Evolutionary conservation across 2,329 filamentous ascomycete species (phyloP), one percentile per base, ranked within the genome.

Genomic region (Ascochyta rabiei): DNA sequence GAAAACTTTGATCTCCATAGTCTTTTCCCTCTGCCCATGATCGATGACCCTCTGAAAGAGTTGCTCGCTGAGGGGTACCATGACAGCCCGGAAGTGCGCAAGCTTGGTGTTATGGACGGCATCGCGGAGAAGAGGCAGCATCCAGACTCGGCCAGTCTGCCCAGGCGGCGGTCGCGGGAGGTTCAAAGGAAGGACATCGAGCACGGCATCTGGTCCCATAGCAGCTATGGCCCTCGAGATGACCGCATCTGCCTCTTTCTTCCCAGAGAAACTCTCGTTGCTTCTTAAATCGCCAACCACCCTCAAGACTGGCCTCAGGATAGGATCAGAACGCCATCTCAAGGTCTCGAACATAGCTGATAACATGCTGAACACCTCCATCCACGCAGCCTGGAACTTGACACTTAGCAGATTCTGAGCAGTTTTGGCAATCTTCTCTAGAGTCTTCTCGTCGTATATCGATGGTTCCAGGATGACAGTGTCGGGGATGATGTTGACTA

Each of bases 1-100:
- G 72, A 95, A 99, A 55, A 99, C 96, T 81, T 99, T 99, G 71
- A 95, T 85, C 74, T 98, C 92, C 84, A 96, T 93, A 0, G 91
- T 95, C 81, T 96, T 97, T 70, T 93, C 90, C 13, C 86, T 86
- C 19, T 85, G 80, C 13, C 89, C 90, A 66, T 96, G 89, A 58
- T 96, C 89, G 41, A 96, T 80, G 5, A 98, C 90, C 62, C 85
- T 87, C 73, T 98, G 91, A 74, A 93, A 97, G 81, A 99, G 90
- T 44, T 84, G 79, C 73, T 96, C 90, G 72, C 93, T 98, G 21
- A 99, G 80, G 15, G 95, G 92, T 6, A 97, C 86, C 75, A 99
- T 87, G 68, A 96, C 91, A 3, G 82, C 80, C 64, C 87, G 88
- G 82, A 99, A 99, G 74, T 97, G 92, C 1, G 83, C 82, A 12